A percentile compares a stretch with the other conserved stretches of the same genome.
phyloP scores from a whole-genome alignment of 2,329 filamentous ascomycete species.

The Aspergillus pseudoterreus region DNA sequence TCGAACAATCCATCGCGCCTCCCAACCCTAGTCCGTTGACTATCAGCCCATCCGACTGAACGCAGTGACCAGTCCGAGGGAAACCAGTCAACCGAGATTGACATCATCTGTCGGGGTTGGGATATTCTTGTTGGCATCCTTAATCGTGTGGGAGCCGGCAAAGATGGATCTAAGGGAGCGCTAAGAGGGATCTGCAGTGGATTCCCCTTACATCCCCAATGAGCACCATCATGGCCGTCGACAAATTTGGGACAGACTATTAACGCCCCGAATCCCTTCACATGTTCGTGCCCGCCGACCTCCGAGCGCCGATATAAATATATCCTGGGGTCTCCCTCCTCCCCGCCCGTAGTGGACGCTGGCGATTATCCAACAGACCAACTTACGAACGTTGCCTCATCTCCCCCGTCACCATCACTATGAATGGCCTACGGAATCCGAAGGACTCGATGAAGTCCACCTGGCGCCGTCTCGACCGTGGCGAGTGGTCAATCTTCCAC shows the following conservation, averaged over 20 bases:
- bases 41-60: background rate
- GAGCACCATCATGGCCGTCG: background rate
- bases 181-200: slow-evolving; percentile 1
- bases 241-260: background rate
- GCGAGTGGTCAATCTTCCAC: slow-evolving; percentile 30
- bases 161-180: background rate
- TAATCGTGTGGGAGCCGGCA: background rate
- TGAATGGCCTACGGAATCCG: slow-evolving; percentile 15
- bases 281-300: background rate
- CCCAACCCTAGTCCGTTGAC: background rate
- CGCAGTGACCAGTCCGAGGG: background rate
- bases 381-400: background rate
- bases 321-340: background rate
- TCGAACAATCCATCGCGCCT: too few species aligned
- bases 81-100: background rate
- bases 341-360: background rate
- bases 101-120: background rate
- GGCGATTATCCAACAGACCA: background rate
- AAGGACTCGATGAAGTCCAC: slow-evolving; percentile 43
- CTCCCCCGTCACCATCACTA: slow-evolving; percentile 1
- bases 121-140: background rate
- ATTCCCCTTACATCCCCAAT: background rate
- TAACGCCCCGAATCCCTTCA: background rate
- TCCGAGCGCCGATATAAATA: background rate
- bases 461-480: slow-evolving; percentile 28